phyloP scores from a whole-genome alignment of 73 alveolate genomes.

The Symbiodinium natans region DNA sequence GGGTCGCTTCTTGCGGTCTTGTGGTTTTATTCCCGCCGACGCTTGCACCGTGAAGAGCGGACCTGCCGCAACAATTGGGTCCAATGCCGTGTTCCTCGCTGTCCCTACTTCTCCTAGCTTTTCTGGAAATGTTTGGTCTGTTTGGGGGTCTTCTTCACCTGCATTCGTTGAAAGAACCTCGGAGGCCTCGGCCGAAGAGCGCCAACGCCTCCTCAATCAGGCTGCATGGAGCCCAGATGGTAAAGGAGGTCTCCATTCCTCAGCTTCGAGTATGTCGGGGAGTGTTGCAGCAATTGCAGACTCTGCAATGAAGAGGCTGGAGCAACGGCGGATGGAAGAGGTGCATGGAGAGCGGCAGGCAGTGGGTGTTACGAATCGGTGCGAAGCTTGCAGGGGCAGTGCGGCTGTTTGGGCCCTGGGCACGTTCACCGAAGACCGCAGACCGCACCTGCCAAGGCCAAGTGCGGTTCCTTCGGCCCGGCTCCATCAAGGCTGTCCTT shows the following conservation, averaged over 20 bases:
- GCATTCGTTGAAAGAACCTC: neutral
- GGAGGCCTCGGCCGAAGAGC: constrained; percentile 10
- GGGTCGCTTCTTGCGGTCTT: too few relatives aligned
- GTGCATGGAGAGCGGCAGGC: neutral
- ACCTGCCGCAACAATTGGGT: too few relatives aligned
- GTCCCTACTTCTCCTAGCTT: too few relatives aligned
- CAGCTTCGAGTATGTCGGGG: too few relatives aligned
- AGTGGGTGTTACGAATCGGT: neutral
- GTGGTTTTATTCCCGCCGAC: too few relatives aligned
- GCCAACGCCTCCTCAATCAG: neutral
- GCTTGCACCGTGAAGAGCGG: too few relatives aligned
- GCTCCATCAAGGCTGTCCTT: neutral
- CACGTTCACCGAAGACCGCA: too few relatives aligned
- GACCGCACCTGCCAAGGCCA: neutral
- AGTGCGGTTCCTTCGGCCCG: neutral
- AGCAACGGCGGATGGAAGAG: neutral
- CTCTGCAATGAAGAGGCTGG: neutral
- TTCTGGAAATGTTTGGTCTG: neutral
- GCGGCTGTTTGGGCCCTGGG: too few relatives aligned
- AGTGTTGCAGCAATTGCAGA: too few relatives aligned
- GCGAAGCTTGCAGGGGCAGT: too few relatives aligned
- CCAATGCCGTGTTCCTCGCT: too few relatives aligned
- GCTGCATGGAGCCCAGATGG: neutral
- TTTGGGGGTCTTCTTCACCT: neutral
- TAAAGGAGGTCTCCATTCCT: neutral